Evolutionary conservation across 139 green algal genomes (phyloP), one percentile per base, ranked within the genome.

Genomic region (Coelastrella sp.): DNA sequence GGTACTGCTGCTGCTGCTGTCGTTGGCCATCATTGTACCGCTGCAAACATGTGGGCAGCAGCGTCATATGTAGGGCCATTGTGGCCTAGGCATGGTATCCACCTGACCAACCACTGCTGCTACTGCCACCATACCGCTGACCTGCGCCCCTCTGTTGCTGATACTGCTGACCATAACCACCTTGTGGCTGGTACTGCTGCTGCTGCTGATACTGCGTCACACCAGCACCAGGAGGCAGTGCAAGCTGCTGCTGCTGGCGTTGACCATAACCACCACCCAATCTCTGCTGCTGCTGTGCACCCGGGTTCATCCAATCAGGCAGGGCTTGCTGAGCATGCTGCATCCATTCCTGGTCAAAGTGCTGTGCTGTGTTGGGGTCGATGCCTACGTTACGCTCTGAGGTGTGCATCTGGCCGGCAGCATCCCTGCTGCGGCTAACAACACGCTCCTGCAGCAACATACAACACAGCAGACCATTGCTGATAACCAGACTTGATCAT

Each of bases 341-440:
- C 54, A 81, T 54, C 91, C 87, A 93, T 58, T 92, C 61, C 2
- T 92, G 65, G 32, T 93, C 91, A 56, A 93, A 92, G 6, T 47
- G 14, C 5, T 87, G 81, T 85, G 80, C 90, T 87, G 85, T 19
- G 2, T 20, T 8, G 4, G 65, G 78, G 32, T 61, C 79, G 10
- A 91, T 20, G 59, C 54, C 86, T 1, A 22, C 73, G 16, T 88
- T 54, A 19, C 23, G 83, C 68, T 88, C 83, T 13, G 61, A n/a
- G 4, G 66, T 88, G 66, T 57, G 47, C 66, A 88, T 54, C 13
- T 57, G 65, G 13, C 83, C 83, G 57, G 32, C 58, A 11, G 65
- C 83, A 56, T 88, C 83, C 10, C 83, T 66, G 3, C 19, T 88
- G 68, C 83, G 66, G 19, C 54, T 88, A 17, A 88, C 23, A 60